Base-by-base conservation (phyloP, 768 basidiomycete genomes). In the Boletus sensibilis region DNA sequence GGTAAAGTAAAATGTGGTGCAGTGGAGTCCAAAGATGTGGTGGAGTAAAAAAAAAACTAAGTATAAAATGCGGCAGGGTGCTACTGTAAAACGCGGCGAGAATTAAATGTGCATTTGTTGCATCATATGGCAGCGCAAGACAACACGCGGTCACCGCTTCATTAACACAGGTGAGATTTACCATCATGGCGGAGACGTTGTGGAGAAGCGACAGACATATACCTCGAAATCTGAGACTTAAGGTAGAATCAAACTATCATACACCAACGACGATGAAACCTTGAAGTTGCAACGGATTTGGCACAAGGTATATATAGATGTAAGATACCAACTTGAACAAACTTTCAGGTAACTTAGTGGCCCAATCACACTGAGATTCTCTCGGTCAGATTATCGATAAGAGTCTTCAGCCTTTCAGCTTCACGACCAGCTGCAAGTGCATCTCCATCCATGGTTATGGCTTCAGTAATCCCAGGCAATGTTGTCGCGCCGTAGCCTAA, bases 401-500 rank as follows among this genome's bases (percentile, higher is more conserved):
- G 73, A 14, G 60, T 65, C 50, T 75, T 73, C 61, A 93, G 72
- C 52, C 89, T 80, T 35, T 74, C 72, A n/a, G 78, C 82, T 72
- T 94, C 92, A 55, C 78, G 71, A 55, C 78, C 58, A n/a, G 87
- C 87, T 52, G 84, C 70, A 1, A 80, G 82, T 5, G 74, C 72
- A 64, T 92, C 86, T 62, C 80, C 75, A 52, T 94, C 90, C 42
- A 87, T 76, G 18, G 81, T 81, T 42, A 95, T 80, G 0, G 92
- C 82, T 69, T 95, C 93, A 0, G 88, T 87, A 33, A 95, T 72
- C 14, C 80, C 91, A 3, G 94, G 93, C 49, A 94, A 77, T 0
- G 91, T 91, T 3, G 93, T 94, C 3, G 92, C 90, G 11, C 92
- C 92, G 64, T 92, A 92, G 9, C 90, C 89, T 90, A 13, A 23